phyloP scores from a whole-genome alignment of 2,329 filamentous ascomycete species.

The Trichoderma hamatum region DNA sequence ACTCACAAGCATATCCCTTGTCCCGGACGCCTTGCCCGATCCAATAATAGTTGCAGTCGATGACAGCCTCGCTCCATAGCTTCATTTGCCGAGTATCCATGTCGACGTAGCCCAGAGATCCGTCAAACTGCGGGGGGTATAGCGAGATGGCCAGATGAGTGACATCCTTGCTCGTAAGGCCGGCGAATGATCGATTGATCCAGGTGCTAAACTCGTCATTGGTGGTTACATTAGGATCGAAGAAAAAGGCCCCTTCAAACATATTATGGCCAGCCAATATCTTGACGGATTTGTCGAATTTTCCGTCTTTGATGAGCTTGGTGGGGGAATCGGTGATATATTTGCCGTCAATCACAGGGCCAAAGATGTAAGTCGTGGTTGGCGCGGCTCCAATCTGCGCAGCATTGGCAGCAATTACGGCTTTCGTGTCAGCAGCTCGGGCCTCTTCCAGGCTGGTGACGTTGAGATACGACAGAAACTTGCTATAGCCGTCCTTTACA shows the following conservation, averaged over 20 bases:
- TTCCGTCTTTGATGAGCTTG: background rate
- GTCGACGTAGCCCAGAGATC: background rate
- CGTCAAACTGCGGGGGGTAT: background rate
- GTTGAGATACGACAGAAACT: constrained; percentile 1
- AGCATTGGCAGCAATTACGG: constrained; percentile 13
- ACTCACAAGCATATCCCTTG: background rate
- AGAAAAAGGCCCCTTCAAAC: constrained; percentile 5
- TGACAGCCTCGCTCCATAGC: background rate
- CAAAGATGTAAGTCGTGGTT: background rate
- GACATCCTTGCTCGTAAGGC: background rate
- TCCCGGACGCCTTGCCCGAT: background rate
- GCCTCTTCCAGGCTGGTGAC: constrained; percentile 7
- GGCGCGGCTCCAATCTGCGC: background rate
- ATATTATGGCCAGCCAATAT: background rate
- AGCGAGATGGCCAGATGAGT: background rate
- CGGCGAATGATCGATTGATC: background rate
- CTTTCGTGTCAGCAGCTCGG: background rate
- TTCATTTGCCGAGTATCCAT: background rate
- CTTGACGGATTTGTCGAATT: background rate
- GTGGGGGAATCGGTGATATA: background rate
- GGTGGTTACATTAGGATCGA: background rate
- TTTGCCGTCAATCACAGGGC: background rate
- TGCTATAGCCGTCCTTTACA: background rate
- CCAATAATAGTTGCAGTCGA: background rate
- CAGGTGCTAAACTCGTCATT: background rate